Evolutionary conservation across 2,329 filamentous ascomycete species (phyloP).

Genomic region (Exophiala oligosperma): DNA sequence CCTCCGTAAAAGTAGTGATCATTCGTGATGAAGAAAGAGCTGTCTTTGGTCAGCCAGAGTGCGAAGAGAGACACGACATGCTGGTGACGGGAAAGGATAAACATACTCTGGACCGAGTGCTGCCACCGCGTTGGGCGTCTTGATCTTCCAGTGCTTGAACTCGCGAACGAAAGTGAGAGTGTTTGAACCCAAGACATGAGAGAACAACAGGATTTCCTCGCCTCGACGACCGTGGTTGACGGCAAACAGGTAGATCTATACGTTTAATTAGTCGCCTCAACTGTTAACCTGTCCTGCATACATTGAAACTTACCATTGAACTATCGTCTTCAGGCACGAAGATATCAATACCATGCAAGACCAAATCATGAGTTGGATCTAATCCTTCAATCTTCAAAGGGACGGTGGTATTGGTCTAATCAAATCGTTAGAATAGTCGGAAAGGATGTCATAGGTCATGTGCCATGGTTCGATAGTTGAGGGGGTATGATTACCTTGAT

Average conservation of each 20-base stretch:
- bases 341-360: conserved; percentile 21
- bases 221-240: conserved; percentile 22
- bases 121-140: conserved; percentile 22
- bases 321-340: conserved; percentile 8
- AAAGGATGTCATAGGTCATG: neutral
- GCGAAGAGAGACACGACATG: neutral
- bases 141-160: conserved; percentile 18
- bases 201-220: conserved; percentile 16
- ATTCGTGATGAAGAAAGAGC: conserved; percentile 25
- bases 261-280: too few relatives aligned
- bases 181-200: conserved; percentile 16
- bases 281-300: too few relatives aligned
- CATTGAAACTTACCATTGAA: conserved; percentile 5
- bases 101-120: conserved; percentile 14
- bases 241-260: conserved; percentile 21
- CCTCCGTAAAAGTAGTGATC: conserved; percentile 23
- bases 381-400: conserved; percentile 17
- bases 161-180: conserved; percentile 14
- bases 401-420: conserved; percentile 5
- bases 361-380: conserved; percentile 15
- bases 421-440: neutral
- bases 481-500: conserved; percentile 9
- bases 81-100: too few relatives aligned
- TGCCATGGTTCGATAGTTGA: neutral
- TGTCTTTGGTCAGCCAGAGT: neutral